Base-by-base conservation (phyloP, 768 basidiomycete genomes). In the Leccinum imitatum region DNA sequence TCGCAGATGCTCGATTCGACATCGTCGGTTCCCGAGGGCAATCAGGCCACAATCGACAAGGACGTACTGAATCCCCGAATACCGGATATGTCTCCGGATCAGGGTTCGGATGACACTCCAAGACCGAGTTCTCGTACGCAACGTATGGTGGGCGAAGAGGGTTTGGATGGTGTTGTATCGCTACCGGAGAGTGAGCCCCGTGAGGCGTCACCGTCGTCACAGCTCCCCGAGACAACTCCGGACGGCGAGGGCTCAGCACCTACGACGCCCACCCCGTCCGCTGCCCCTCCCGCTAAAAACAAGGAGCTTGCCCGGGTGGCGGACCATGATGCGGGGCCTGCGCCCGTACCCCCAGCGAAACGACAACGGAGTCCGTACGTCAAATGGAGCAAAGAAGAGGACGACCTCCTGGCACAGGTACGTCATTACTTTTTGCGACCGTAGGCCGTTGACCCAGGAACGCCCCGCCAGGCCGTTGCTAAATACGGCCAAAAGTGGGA, bases 301-400 rank as follows among this genome's bases (percentile, higher is more conserved):
- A 73, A 67, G 60, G 67, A 64, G 2, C 61, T 71, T 23, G 41
- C 21, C 2, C 66, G 71, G 21, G 69, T 73, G 35, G 68, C 63
- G 1, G 76, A 75, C 14, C 75, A 72, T 31, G 75, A 73, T 44
- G 23, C 4, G 4, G n/a, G 5, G 5, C 7, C 46, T 7, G 21
- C 13, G n/a, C 17, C 37, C 6, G 67, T 66, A 17, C 68, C 66
- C 23, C 62, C 74, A n/a, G 63, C 57, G 15, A 76, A 72, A 56
- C 69, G 77, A 52, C 72, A 71, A 47, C 67, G 76, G 33, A 78
- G 75, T 58, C 76, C 78, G 9, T 79, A 79, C 56, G 65, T 76
- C 53, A 78, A 78, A 53, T 78, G 78, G 77, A 79, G 69, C 23
- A 78, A 74, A 54, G 77, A 78, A 57, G 78, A 78, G 54, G 78